A percentile compares a stretch with the other conserved stretches of the same genome.
Evolutionary conservation across 2,329 filamentous ascomycete species (phyloP).

Genomic region (Xylariaceae sp.): DNA sequence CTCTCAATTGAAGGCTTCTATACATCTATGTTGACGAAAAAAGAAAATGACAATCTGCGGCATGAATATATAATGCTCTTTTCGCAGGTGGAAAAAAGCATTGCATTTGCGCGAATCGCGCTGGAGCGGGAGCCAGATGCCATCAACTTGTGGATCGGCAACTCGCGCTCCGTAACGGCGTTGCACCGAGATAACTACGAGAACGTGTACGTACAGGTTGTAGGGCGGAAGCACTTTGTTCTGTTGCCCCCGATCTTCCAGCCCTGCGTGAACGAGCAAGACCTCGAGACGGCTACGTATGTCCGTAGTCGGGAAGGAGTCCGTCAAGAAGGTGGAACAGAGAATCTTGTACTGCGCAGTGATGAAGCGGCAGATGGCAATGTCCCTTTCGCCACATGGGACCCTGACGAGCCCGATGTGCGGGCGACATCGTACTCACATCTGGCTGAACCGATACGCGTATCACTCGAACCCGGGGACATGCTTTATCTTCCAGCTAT

Average conservation of each 20-base stretch:
- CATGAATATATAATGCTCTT: constrained; percentile 65
- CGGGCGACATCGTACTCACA: constrained; percentile 55
- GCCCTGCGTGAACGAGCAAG: constrained; percentile 63
- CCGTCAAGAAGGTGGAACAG: constrained; percentile 4
- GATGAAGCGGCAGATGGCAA: constrained; percentile 9
- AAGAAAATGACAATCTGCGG: constrained; percentile 77
- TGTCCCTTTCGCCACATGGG: constrained; percentile 70
- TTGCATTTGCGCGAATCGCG: constrained; percentile 70
- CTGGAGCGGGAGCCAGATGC: constrained; percentile 63
- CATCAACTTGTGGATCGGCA: constrained; percentile 79
- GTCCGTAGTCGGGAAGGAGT: constrained; percentile 28
- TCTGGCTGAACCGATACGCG: constrained; percentile 57
- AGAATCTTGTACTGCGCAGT: constrained; percentile 9
- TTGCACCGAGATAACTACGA: constrained; percentile 82
- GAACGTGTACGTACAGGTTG: constrained; percentile 75
- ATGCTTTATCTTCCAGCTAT: constrained; percentile 79
- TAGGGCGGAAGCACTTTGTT: constrained; percentile 70
- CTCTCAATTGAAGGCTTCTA: not conserved
- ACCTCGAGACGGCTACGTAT: constrained; percentile 58
- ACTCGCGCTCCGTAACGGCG: constrained; percentile 63
- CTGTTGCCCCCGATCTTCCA: constrained; percentile 68
- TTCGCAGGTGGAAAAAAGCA: constrained; percentile 56
- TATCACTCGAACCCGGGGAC: constrained; percentile 68
- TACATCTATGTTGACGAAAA: constrained; percentile 1
- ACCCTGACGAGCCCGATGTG: constrained; percentile 56